Evolutionary conservation across 352 stramenopile genomes (phyloP), one percentile per base, ranked within the genome.

Genomic region (Globisporangium spiculum): DNA sequence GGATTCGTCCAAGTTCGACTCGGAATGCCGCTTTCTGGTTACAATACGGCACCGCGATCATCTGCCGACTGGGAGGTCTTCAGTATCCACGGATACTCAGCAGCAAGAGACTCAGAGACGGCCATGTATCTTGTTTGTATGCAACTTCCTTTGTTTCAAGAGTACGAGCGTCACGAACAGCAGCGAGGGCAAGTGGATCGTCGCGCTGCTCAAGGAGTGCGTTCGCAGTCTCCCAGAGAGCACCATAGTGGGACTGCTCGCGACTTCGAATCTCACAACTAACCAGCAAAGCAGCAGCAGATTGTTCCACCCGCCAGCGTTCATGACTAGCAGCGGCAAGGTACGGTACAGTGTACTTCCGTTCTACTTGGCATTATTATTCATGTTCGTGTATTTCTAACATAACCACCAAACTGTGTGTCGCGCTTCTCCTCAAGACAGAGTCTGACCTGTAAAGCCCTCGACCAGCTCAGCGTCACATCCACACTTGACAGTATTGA

Each of bases 81-180:
- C 36, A 22, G 4, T 14, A 41, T 26, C 24, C 48, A 7, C 27
- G 44, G 14, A 9, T 7, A 18, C 38, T 4, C 38, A 46, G 10
- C 20, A 20, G 9, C 46, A 32, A 38, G 3, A 16, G 9, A 60
- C 20, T 12, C 38, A n/a, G 4, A 44, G 14, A 38, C 48, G 44
- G 1, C n/a, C 55, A 4, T 55, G 54, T 6, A 32, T 84, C 12
- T 54, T 81, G 18, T 64, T 84, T 36, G 30, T 80, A 36, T 58
- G 78, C 52, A 84, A 84, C 20, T 78, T 81, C n/a, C 34, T 50
- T 0, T 74, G 65, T 10, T 72, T 52, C 56, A 74, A 71, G 12
- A 77, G 66, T 46, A 67, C 67, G 9, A 80, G 65, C 41, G 55
- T 84, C 22, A 71, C 61, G 0, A 63, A 65, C 4, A 41, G 46